Conservation (phyloP, 2,329 filamentous ascomycete genomes). For the Tricladium varicosporioides region DNA sequence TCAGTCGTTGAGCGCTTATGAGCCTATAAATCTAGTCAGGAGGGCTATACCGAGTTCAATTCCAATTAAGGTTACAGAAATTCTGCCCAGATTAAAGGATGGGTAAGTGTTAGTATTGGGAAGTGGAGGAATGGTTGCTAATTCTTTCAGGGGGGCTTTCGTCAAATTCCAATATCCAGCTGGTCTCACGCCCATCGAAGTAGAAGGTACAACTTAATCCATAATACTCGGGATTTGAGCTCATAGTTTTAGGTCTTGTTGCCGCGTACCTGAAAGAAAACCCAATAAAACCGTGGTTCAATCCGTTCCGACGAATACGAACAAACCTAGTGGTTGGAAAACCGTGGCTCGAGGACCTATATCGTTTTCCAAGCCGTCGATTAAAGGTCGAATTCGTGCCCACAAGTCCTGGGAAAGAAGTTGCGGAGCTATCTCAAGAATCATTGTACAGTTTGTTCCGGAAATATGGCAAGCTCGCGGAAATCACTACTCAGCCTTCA, state of each 20-base stretch:
- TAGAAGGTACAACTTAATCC: constrained; percentile 46
- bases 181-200: constrained; percentile 44
- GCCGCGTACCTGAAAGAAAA: constrained; percentile 62
- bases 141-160: constrained; percentile 64
- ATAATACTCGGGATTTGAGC: background rate
- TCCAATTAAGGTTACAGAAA: constrained; percentile 71
- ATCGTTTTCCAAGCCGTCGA: constrained; percentile 72
- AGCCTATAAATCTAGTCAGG: constrained; percentile 53
- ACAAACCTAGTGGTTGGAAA: constrained; percentile 75
- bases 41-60: constrained; percentile 62
- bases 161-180: constrained; percentile 71
- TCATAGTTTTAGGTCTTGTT: constrained; percentile 42
- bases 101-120: constrained; percentile 43
- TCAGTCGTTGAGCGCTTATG: constrained; percentile 49
- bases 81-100: constrained; percentile 83
- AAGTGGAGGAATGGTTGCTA: background rate
- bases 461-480: constrained; percentile 83
- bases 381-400: constrained; percentile 84
- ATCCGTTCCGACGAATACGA: constrained; percentile 70
- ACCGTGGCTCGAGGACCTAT: constrained; percentile 93
- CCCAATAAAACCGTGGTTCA: constrained; percentile 86
- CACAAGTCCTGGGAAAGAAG: constrained; percentile 64
- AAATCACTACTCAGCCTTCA: constrained; percentile 80
- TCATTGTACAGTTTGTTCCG: constrained; percentile 83
- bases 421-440: constrained; percentile 81